Evolutionary conservation across 768 basidiomycete genomes (phyloP).

Genomic region (Lactarius indigo): DNA sequence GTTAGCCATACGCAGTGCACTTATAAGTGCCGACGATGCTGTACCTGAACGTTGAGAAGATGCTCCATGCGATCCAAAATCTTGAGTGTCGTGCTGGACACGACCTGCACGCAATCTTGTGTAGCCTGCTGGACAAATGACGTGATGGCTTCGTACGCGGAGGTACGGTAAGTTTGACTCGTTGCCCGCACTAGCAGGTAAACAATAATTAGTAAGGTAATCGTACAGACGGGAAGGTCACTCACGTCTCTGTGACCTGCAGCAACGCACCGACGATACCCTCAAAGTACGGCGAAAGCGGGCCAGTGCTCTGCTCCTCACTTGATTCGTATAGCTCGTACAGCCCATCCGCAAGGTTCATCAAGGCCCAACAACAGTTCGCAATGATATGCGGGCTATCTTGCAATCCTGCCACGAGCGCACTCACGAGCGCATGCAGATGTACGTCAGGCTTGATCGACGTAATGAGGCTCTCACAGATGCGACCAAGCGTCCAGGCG

Average conservation of each 20-base stretch:
- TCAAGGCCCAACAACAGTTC: conserved; percentile 95
- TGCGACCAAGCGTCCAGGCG: conserved; percentile 95
- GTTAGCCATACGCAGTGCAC: conserved; percentile 1
- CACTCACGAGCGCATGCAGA: conserved; percentile 76
- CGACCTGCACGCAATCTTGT: conserved; percentile 71
- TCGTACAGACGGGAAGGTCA: conserved; percentile 14
- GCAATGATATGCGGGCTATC: conserved; percentile 83
- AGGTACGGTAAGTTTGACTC: conserved; percentile 92
- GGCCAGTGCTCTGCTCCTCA: conserved; percentile 49
- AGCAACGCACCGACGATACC: conserved; percentile 82
- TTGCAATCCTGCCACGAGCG: conserved; percentile 75
- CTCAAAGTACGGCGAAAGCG: conserved; percentile 87
- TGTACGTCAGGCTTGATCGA: conserved; percentile 89
- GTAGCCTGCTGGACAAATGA: conserved; percentile 81
- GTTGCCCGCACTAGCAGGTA: conserved; percentile 58
- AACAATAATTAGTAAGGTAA: conserved; percentile 20
- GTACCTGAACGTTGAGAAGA: conserved; percentile 75
- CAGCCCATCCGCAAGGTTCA: conserved; percentile 92
- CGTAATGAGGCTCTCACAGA: conserved; percentile 83
- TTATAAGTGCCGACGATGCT: conserved; percentile 25
- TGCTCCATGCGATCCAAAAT: conserved; percentile 91
- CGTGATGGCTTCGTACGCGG: conserved; percentile 94
- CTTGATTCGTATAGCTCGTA: conserved; percentile 65
- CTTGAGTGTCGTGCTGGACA: conserved; percentile 76
- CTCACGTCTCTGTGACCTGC: conserved; percentile 82